Percentiles rank a stretch among this genome's conserved stretches.
Evolutionary conservation across 2,329 filamentous ascomycete genomes (phyloP).

Genomic region (Chlorencoelia australis): DNA sequence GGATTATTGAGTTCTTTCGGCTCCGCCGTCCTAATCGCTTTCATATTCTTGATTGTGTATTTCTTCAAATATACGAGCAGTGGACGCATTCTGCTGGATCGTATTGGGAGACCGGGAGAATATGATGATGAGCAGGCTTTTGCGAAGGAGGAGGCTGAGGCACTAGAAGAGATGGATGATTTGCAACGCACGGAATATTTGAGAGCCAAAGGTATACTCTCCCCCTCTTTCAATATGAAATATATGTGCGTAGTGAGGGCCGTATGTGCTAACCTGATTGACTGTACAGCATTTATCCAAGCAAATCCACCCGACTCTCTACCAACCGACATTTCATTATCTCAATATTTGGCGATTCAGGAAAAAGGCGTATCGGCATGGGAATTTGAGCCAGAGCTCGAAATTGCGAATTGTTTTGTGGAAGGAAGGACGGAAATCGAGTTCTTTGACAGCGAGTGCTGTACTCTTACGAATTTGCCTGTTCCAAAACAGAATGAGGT

Average conservation of each 20-base stretch:
- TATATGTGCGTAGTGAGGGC: background rate
- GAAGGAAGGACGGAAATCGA: conserved; percentile 95
- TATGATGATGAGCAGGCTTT: conserved; percentile 98
- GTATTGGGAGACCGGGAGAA: conserved; percentile 86
- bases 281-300: conserved; percentile 69
- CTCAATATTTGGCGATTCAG: conserved; percentile 95
- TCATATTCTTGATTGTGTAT: conserved; percentile 75
- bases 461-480: conserved; percentile 70
- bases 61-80: conserved; percentile 86
- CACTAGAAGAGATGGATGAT: conserved; percentile 92
- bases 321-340: conserved; percentile 93
- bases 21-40: conserved; percentile 72
- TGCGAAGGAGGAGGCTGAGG: conserved; percentile 85
- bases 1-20: conserved; percentile 91
- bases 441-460: conserved; percentile 97
- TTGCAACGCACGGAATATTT: conserved; percentile 82
- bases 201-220: conserved; percentile 73
- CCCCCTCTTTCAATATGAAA: no score
- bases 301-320: conserved; percentile 91
- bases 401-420: conserved; percentile 98
- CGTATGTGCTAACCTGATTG: background rate
- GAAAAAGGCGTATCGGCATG: conserved; percentile 99
- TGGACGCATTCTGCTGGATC: conserved; percentile 85
- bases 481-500: conserved; percentile 98
- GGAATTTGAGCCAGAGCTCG: conserved; percentile 98